Base-by-base conservation (phyloP, 768 basidiomycete species). In the Suillus cothurnatus region DNA sequence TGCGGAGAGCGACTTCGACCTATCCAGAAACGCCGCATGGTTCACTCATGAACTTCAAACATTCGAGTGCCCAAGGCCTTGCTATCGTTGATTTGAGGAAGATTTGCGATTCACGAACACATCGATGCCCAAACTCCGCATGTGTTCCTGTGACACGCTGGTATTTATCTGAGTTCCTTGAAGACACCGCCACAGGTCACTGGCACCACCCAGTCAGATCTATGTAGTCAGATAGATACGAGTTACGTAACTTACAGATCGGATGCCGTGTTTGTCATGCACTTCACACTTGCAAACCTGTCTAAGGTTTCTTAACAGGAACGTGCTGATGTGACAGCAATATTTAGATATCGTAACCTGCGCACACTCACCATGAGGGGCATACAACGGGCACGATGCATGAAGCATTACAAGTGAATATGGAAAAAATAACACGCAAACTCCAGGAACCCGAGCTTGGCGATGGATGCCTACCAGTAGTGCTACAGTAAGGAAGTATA, bases 401-500 rank as follows among this genome's bases (percentile, higher is more conserved):
- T 57, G 56, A 57, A 17, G 14, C 9, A 53, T 31, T 31, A 28
- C 28, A 12, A 21, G 53, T 55, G 19, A 55, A 5, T 55, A 58
- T 6, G 23, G 17, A 26, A 58, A 58, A 38, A 34, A 23, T 56
- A 56, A 56, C 38, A 31, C 17, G 17, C 36, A 39, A 19, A 39
- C 38, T 59, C 11, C 38, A 41, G 38, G 58, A 59, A 41, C 38
- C 58, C 58, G 26, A 59, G 58, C 36, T 28, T 38, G 17, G 34
- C 2, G 17, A 23, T 15, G n/a, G 17, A 15, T 39, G 15, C 36
- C 56, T 26, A 38, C 36, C 15, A 58, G 36, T 38, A 31, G 31
- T 53, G 12, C 52, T 12, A 32, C 17, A 52, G 34, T 56, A 56
- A 8, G 3, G n/a, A 57, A 36, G 5, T 21, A 38, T 57, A 36